Evolutionary conservation across 2,329 filamentous ascomycete species (phyloP).

Genomic region (Trichoderma brevicompactum): DNA sequence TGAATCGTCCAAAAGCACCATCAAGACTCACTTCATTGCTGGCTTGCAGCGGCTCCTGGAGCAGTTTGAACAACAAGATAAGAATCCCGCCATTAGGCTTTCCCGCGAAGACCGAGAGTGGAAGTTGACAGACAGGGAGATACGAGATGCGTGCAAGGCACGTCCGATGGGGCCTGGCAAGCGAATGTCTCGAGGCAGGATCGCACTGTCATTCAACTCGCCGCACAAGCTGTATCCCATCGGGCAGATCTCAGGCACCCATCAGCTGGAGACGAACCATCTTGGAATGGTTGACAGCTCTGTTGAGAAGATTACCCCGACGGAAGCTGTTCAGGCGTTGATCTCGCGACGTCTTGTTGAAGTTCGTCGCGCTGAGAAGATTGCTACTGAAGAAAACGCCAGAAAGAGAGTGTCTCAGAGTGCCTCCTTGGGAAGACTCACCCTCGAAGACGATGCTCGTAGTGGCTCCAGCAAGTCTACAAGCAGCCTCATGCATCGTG

Average conservation of each 20-base stretch:
- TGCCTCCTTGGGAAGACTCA: neutral
- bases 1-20: neutral
- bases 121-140: conserved; percentile 24
- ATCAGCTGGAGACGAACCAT: neutral
- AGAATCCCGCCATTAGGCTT: neutral
- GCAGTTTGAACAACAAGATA: conserved; percentile 7
- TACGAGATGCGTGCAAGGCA: conserved; percentile 3
- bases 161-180: conserved; percentile 26
- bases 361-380: neutral
- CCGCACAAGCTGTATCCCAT: conserved; percentile 22
- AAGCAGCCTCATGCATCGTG: neutral
- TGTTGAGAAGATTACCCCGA: conserved; percentile 19
- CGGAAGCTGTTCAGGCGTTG: conserved; percentile 16
- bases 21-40: conserved; percentile 13
- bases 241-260: neutral
- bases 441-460: neutral
- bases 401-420: neutral
- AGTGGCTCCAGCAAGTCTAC: neutral
- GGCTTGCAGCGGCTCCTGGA: conserved; percentile 28
- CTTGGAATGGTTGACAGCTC: conserved; percentile 14
- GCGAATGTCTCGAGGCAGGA: conserved; percentile 26
- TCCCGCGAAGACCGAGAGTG: neutral
- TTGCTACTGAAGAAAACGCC: neutral
- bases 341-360: neutral
- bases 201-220: conserved; percentile 13